Percentiles rank a stretch among this genome's conserved stretches.
phyloP scores from a whole-genome alignment of 2,329 filamentous ascomycete genomes.

The Escovopsis sp. region DNA sequence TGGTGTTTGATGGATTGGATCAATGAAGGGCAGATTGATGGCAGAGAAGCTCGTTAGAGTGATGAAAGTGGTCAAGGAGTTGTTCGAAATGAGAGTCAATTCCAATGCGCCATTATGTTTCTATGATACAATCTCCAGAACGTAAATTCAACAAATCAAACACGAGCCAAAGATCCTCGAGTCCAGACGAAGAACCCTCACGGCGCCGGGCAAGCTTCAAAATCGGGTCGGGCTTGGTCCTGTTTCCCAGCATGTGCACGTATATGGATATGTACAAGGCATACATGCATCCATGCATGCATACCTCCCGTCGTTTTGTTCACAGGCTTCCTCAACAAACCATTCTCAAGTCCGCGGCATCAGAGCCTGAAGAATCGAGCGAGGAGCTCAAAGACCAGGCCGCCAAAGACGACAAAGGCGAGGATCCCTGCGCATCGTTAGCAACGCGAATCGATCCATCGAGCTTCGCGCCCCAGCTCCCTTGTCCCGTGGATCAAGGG shows the following conservation, averaged over 20 bases:
- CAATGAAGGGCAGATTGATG: conserved; percentile 6
- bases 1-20: conserved; percentile 14
- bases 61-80: background rate
- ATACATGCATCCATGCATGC: too few species aligned
- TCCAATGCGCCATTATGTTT: conserved; percentile 15
- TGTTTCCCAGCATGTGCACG: too few species aligned
- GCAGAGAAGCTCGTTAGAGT: conserved; percentile 5
- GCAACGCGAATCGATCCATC: background rate
- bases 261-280: too few species aligned
- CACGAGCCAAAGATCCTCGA: too few species aligned
- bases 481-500: background rate
- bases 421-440: conserved; percentile 30
- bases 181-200: too few species aligned
- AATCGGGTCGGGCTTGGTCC: too few species aligned
- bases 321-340: too few species aligned
- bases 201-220: too few species aligned
- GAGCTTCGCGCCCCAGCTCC: too few species aligned
- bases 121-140: conserved; percentile 9
- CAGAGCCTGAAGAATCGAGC: conserved; percentile 34
- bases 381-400: conserved; percentile 42
- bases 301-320: too few species aligned
- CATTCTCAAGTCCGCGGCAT: background rate
- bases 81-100: conserved; percentile 4
- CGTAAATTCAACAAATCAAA: too few species aligned
- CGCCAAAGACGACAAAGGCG: conserved; percentile 46